Evolutionary conservation across 139 green algal species (phyloP).

Genomic region (Chlorella vulgaris): DNA sequence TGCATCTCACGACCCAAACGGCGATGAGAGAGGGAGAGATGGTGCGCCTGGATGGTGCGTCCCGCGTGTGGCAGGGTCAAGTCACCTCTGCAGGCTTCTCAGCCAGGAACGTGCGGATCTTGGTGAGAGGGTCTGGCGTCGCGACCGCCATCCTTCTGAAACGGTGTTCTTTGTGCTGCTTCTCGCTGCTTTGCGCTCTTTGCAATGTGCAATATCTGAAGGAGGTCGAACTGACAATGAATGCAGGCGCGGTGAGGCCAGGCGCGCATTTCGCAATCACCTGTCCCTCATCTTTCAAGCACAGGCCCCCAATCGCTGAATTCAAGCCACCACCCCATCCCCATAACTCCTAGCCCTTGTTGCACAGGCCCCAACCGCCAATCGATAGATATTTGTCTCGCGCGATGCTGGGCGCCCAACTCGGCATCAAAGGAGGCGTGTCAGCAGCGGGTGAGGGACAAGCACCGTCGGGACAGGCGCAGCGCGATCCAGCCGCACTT

Average conservation of each 20-base stretch:
- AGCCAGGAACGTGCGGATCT: background rate
- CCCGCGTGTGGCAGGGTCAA: too few species aligned
- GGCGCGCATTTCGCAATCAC: too few species aligned
- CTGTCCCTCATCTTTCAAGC: too few species aligned
- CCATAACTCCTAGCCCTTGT: background rate
- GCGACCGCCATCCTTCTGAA: background rate
- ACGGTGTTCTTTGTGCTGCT: background rate
- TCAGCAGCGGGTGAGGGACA: background rate
- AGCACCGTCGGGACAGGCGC: background rate
- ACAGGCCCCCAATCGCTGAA: too few species aligned
- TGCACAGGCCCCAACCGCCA: background rate
- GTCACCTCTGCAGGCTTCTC: constrained; percentile 14
- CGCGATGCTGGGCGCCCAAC: background rate
- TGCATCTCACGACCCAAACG: too few species aligned
- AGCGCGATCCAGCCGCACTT: background rate
- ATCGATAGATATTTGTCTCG: background rate
- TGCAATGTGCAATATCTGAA: too few species aligned
- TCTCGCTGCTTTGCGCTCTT: too few species aligned
- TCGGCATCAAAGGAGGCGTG: background rate
- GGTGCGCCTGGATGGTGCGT: too few species aligned
- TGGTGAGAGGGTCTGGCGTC: background rate
- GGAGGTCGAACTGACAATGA: too few species aligned
- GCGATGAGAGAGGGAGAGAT: too few species aligned
- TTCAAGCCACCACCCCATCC: background rate
- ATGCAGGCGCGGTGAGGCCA: too few species aligned